A percentile compares a stretch with the other conserved stretches of the same genome.
These are phyloP conservation scores for Pharus latifolius DNA, from an alignment of 176 grass and related monocot species.

Conservation along the genomic window DNA sequence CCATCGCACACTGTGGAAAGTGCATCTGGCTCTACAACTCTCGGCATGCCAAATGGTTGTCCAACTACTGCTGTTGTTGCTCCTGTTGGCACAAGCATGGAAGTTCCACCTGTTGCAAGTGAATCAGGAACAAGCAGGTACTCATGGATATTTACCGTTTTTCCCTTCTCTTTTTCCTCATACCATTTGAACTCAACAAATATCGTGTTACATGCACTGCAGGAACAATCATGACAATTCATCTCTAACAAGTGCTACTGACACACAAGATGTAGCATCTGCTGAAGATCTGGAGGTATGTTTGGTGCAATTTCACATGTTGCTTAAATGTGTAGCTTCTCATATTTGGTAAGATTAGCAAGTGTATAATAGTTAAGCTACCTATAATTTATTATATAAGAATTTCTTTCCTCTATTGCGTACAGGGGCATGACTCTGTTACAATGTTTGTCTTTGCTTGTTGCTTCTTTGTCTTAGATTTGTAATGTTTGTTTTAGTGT, in stretches of 20 bases:
- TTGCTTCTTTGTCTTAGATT: too few species aligned
- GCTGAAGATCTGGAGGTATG: constrained; percentile 81
- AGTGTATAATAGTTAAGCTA: neutral
- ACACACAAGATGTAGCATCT: constrained; percentile 45
- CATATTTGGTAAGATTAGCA: neutral
- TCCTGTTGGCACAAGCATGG: constrained; percentile 14
- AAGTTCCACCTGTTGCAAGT: constrained; percentile 10
- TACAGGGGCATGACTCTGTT: neutral
- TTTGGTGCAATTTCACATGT: neutral
- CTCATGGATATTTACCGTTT: neutral
- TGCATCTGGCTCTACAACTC: constrained; percentile 18
- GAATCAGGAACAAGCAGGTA: constrained; percentile 39
- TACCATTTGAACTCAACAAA: neutral
- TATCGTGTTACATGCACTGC: constrained; percentile 6
- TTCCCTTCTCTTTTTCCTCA: constrained; percentile 10
- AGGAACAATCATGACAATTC: constrained; percentile 46
- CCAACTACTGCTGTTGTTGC: constrained; percentile 1
- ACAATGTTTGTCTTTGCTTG: too few species aligned
- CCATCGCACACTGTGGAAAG: constrained; percentile 16
- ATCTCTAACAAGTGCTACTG: constrained; percentile 6
- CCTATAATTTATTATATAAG: too few species aligned
- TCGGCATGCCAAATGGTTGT: constrained; percentile 27
- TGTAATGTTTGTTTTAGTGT: too few species aligned
- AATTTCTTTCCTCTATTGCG: neutral
- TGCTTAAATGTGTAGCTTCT: too few species aligned